Evolutionary conservation across 176 grass and related monocot genomes (phyloP).

Genomic region (Pontederia paniculata): DNA sequence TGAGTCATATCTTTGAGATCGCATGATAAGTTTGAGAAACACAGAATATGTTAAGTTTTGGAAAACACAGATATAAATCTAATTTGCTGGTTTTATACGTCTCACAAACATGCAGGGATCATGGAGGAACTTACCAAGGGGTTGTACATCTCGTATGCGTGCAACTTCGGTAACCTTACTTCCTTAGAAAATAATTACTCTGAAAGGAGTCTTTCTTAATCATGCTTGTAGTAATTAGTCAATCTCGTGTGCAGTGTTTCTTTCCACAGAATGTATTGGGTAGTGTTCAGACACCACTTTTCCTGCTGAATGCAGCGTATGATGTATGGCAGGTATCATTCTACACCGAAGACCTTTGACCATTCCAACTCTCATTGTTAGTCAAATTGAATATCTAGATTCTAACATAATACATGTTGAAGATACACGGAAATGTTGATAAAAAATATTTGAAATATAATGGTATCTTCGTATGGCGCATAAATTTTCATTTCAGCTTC

Average conservation of each 20-base stretch:
- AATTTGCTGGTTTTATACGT: too few relatives aligned
- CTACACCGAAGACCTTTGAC: background rate
- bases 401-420: background rate
- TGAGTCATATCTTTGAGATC: too few relatives aligned
- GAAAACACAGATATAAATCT: too few relatives aligned
- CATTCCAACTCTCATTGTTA: too few relatives aligned
- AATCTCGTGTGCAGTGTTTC: conserved; percentile 46
- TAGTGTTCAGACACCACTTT: conserved; percentile 44
- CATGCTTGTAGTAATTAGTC: background rate
- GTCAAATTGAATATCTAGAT: too few relatives aligned
- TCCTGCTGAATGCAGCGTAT: conserved; percentile 66
- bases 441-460: too few relatives aligned
- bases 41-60: too few relatives aligned
- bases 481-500: conserved; percentile 40
- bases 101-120: conserved; percentile 27
- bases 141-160: conserved; percentile 72
- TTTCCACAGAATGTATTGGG: conserved; percentile 50
- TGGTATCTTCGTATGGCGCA: too few relatives aligned
- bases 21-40: too few relatives aligned
- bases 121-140: conserved; percentile 61
- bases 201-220: background rate
- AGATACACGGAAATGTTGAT: background rate
- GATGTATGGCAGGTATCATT: conserved; percentile 67
- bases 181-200: background rate
- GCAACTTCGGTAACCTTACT: conserved; percentile 53